Percentiles rank a stretch among this genome's conserved stretches.
phyloP scores from a whole-genome alignment of 2,329 filamentous ascomycete species.

The Lachnellula hyalina region DNA sequence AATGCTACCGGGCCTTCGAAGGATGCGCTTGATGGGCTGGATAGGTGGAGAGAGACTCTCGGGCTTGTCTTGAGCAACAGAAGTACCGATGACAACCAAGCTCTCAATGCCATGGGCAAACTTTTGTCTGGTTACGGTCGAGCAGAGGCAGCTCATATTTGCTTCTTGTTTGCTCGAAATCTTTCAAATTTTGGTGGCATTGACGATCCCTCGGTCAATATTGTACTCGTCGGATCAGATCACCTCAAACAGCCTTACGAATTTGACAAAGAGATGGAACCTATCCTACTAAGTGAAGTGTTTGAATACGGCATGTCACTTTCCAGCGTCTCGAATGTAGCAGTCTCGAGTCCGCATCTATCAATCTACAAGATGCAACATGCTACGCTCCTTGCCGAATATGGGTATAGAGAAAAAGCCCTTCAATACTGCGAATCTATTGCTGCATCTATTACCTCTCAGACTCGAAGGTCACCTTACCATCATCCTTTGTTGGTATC shows the following conservation, averaged over 20 bases:
- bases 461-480: slow-evolving; percentile 80
- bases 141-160: slow-evolving; percentile 87
- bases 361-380: slow-evolving; percentile 89
- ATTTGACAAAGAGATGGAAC: slow-evolving; percentile 74
- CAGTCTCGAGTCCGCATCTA: slow-evolving; percentile 68
- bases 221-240: slow-evolving; percentile 82
- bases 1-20: slow-evolving; percentile 55
- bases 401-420: slow-evolving; percentile 76
- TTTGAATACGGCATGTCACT: slow-evolving; percentile 87
- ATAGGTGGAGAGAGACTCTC: slow-evolving; percentile 91
- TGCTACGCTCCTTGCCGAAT: slow-evolving; percentile 76
- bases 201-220: slow-evolving; percentile 72
- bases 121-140: slow-evolving; percentile 81
- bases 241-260: slow-evolving; percentile 66
- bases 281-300: slow-evolving; percentile 89
- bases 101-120: slow-evolving; percentile 73
- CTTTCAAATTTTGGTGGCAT: slow-evolving; percentile 70
- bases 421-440: slow-evolving; percentile 90
- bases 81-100: slow-evolving; percentile 70
- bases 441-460: slow-evolving; percentile 66
- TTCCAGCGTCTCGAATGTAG: slow-evolving; percentile 48
- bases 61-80: slow-evolving; percentile 83
- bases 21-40: slow-evolving; percentile 76
- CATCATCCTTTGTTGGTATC: slow-evolving; percentile 71
- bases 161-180: slow-evolving; percentile 78